A percentile compares a stretch with the other conserved stretches of the same genome.
Evolutionary conservation across 192 early-diverging fungal species (phyloP).

Genomic region (Podila epigama): DNA sequence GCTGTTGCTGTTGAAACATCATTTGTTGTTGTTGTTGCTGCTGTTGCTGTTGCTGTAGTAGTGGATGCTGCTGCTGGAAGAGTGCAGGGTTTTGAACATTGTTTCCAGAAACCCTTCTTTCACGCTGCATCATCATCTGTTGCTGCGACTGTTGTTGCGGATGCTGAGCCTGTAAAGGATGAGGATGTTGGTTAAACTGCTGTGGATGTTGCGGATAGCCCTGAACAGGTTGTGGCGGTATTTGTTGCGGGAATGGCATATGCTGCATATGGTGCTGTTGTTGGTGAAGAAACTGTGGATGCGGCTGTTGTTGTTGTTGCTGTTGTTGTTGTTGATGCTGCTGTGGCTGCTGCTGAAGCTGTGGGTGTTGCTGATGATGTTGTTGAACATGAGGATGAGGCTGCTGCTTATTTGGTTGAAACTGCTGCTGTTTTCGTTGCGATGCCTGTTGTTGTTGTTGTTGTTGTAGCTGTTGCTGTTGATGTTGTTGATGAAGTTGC

Average conservation of each 20-base stretch:
- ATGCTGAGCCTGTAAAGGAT: constrained; percentile 15
- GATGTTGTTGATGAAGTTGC: constrained; percentile 21
- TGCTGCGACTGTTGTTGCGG: neutral
- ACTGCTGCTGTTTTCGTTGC: neutral
- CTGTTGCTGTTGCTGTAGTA: constrained; percentile 16
- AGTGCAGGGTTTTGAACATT: constrained; percentile 13
- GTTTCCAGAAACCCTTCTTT: constrained; percentile 11
- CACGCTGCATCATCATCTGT: neutral
- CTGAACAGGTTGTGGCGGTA: neutral
- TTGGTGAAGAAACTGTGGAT: neutral
- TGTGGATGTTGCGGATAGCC: constrained; percentile 7
- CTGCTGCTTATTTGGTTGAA: neutral
- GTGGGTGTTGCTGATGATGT: constrained; percentile 21
- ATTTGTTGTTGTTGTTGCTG: constrained; percentile 47
- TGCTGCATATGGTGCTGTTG: constrained; percentile 3
- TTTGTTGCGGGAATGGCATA: neutral
- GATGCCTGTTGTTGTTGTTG: constrained; percentile 6
- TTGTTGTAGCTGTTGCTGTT: neutral
- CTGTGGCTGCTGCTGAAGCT: constrained; percentile 23
- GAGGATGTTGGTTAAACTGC: neutral
- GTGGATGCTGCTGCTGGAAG: constrained; percentile 33
- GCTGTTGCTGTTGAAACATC: constrained; percentile 30
- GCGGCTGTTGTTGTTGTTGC: constrained; percentile 19
- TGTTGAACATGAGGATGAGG: constrained; percentile 2
- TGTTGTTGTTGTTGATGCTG: constrained; percentile 5